Evolutionary conservation across 1,284 basidiomycete species (phyloP), one percentile per base, ranked within the genome.

Genomic region (Melampsora americana): DNA sequence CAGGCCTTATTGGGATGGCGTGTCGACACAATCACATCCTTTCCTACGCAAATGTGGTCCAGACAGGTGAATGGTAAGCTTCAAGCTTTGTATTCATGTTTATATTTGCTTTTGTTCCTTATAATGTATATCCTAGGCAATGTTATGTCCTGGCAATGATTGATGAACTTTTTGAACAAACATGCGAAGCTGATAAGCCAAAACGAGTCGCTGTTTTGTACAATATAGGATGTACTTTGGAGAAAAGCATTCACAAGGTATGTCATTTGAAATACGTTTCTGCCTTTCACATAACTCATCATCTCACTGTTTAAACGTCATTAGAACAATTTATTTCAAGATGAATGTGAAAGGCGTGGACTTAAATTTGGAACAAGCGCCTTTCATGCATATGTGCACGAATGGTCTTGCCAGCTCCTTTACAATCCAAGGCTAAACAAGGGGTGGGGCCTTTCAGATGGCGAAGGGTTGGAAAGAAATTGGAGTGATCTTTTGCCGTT

Each of bases 321-420:
- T 35, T 35, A 35, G 35, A 35, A 35, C 35, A 35, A 35, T 4
- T 35, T 35, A 35, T 35, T 35, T 9, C 35, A 35, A 35, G 35
- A 35, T 9, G 35, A 35, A 35, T 35, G 35, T 35, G 5, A 30
- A 48, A 50, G 20, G 26, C 12, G 7, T 16, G n/a, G 20, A 20
- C n/a, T 64, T 16, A 64, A 28, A 26, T 30, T 64, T 64, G 61
- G 61, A 30, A 64, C 61, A 64, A 35, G 32, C 20, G 61, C 42
- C 1, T 64, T 64, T 16, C 61, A 64, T 64, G n/a, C 61, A 20
- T 64, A 28, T 32, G n/a, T 64, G n/a, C 26, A 64, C 11, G n/a
- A 64, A n/a, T 64, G 61, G 61, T n/a, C 28, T 20, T 64, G 7
- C 11, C 61, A 64, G 61, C 32, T 64, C 1, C 32, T 18, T 18